These are phyloP conservation scores for Cercis canadensis DNA, from an alignment of 306 rosid species.

Conservation along the genomic window DNA sequence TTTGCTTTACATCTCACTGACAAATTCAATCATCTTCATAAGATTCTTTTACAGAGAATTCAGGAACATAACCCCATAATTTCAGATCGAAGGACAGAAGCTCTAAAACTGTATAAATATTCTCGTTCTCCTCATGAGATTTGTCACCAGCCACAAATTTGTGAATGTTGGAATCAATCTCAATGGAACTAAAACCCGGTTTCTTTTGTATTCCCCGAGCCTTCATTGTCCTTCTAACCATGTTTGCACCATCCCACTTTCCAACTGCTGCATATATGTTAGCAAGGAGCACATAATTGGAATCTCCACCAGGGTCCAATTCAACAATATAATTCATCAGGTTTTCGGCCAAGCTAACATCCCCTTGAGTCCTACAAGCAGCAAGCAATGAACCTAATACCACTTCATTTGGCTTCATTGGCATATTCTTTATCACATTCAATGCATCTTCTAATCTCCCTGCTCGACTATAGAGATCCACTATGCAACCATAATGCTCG, in stretches of 20 bases:
- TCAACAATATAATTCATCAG: constrained; percentile 60
- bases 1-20: not conserved
- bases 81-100: constrained; percentile 69
- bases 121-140: constrained; percentile 57
- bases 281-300: constrained; percentile 84
- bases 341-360: constrained; percentile 75
- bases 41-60: constrained; percentile 45
- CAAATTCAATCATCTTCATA: constrained; percentile 40
- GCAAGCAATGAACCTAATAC: constrained; percentile 90
- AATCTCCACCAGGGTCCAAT: constrained; percentile 69
- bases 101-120: constrained; percentile 51
- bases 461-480: constrained; percentile 84
- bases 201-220: constrained; percentile 70
- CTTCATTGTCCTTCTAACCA: constrained; percentile 73
- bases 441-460: constrained; percentile 82
- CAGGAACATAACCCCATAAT: constrained; percentile 66
- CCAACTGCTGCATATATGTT: constrained; percentile 82
- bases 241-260: constrained; percentile 81
- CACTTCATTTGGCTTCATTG: constrained; percentile 87
- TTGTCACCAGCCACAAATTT: constrained; percentile 78
- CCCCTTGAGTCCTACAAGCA: constrained; percentile 77
- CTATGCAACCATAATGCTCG: constrained; percentile 89
- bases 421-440: constrained; percentile 68
- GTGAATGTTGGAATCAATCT: constrained; percentile 75
- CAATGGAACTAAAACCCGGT: constrained; percentile 78